These are phyloP conservation scores for Blastocystis sp. DNA, from an alignment of 352 stramenopile species.

Conservation along the genomic window DNA sequence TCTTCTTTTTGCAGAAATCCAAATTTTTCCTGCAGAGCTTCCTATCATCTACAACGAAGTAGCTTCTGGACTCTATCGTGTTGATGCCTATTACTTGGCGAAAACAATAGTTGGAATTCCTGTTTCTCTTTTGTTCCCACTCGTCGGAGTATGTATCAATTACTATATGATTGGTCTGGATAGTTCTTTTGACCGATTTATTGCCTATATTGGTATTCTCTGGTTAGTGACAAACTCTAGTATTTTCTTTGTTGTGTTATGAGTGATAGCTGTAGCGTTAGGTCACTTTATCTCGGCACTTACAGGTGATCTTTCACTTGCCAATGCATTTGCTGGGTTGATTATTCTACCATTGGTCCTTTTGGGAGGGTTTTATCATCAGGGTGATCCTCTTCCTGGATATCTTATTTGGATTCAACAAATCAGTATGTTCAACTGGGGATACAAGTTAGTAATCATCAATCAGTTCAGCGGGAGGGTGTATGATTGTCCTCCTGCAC, in stretches of 20 bases:
- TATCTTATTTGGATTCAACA: conserved; percentile 60
- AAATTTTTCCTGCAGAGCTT: conserved; percentile 53
- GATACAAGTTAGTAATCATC: conserved; percentile 45
- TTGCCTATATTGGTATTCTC: conserved; percentile 47
- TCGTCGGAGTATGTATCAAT: conserved; percentile 17
- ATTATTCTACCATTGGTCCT: conserved; percentile 50
- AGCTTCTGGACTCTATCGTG: conserved; percentile 44
- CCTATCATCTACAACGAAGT: conserved; percentile 56
- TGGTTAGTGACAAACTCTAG: conserved; percentile 52
- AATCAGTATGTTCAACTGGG: conserved; percentile 62
- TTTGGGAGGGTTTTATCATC: conserved; percentile 50
- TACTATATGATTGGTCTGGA: conserved; percentile 60
- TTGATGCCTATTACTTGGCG: conserved; percentile 55
- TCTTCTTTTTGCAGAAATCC: conserved; percentile 52
- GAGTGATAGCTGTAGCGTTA: conserved; percentile 8
- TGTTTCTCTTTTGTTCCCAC: conserved; percentile 27
- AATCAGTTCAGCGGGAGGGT: conserved; percentile 48
- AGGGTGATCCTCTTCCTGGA: not conserved
- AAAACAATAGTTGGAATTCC: conserved; percentile 46
- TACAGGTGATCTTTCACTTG: conserved; percentile 23
- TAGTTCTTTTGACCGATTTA: not conserved
- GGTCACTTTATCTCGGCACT: conserved; percentile 52
- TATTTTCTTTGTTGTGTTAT: not conserved
- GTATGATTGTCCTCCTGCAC: conserved; percentile 44
- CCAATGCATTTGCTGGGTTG: conserved; percentile 28